A percentile compares a stretch with the other conserved stretches of the same genome.
phyloP scores from a whole-genome alignment of 1,139 yeast genomes.

The Sugiyamaella neomexicana region DNA sequence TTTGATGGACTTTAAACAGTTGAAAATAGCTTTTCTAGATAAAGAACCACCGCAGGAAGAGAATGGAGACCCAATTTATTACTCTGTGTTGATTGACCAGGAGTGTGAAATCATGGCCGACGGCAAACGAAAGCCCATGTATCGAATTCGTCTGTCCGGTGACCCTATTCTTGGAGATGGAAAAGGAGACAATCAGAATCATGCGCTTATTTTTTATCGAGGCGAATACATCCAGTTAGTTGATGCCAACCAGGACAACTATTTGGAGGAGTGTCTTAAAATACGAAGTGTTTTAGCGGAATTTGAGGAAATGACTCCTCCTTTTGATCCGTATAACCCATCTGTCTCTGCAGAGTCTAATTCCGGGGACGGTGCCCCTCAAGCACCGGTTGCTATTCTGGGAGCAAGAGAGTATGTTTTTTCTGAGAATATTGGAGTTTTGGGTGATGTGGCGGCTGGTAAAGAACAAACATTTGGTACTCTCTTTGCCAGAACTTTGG shows the following conservation, averaged over 20 bases:
- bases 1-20: constrained; percentile 60
- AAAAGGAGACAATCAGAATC: constrained; percentile 83
- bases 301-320: constrained; percentile 60
- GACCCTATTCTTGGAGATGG: constrained; percentile 91
- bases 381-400: constrained; percentile 71
- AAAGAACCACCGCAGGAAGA: constrained; percentile 44
- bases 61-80: constrained; percentile 43
- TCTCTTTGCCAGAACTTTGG: constrained; percentile 78
- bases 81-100: constrained; percentile 64
- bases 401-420: constrained; percentile 90
- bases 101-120: constrained; percentile 44
- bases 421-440: constrained; percentile 79
- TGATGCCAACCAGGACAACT: constrained; percentile 88
- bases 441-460: constrained; percentile 92
- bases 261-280: constrained; percentile 80
- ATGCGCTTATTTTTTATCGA: constrained; percentile 70
- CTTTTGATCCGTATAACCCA: constrained; percentile 25
- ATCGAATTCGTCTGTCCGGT: constrained; percentile 66
- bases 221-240: constrained; percentile 87
- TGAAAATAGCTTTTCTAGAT: constrained; percentile 61
- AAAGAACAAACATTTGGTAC: constrained; percentile 94
- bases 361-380: constrained; percentile 21
- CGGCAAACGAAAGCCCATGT: constrained; percentile 51
- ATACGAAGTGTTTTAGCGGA: constrained; percentile 76
- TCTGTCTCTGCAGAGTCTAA: neutral